A percentile compares a stretch with the other conserved stretches of the same genome.
Evolutionary conservation across 768 basidiomycete species (phyloP).

Genomic region (Asterophora lycoperdoides): DNA sequence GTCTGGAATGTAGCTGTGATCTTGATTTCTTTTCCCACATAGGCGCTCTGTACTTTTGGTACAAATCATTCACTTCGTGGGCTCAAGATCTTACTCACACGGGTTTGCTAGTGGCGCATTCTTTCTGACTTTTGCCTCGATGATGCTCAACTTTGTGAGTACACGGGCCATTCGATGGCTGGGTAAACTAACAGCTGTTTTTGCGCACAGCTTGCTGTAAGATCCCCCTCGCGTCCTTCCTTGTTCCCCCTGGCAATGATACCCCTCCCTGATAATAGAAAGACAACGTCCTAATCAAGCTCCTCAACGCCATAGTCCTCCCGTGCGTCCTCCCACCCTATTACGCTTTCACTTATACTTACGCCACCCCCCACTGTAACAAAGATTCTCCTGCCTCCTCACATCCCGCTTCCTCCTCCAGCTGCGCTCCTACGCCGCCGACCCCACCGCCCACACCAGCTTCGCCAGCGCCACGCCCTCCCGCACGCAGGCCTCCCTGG

Average conservation of each 20-base stretch:
- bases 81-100: too few relatives aligned
- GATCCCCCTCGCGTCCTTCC: too few relatives aligned
- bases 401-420: slow-evolving; percentile 15
- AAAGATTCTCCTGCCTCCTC: slow-evolving; percentile 14
- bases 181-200: not conserved
- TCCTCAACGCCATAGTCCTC: slow-evolving; percentile 11
- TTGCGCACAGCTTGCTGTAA: not conserved
- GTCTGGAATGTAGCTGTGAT: not conserved
- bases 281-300: slow-evolving; percentile 2
- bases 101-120: slow-evolving; percentile 3
- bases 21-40: not conserved
- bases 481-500: too few relatives aligned
- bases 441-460: too few relatives aligned
- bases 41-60: slow-evolving; percentile 16
- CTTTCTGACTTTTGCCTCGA: not conserved
- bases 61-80: not conserved
- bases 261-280: not conserved
- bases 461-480: too few relatives aligned
- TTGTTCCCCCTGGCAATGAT: too few relatives aligned
- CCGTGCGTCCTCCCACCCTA: slow-evolving; percentile 3
- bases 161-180: not conserved
- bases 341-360: too few relatives aligned
- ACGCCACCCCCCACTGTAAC: too few relatives aligned
- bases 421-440: slow-evolving; percentile 3
- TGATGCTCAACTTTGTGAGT: slow-evolving; percentile 9